Evolutionary conservation across 192 early-diverging fungal genomes (phyloP).

Genomic region (Diversispora eburnea): DNA sequence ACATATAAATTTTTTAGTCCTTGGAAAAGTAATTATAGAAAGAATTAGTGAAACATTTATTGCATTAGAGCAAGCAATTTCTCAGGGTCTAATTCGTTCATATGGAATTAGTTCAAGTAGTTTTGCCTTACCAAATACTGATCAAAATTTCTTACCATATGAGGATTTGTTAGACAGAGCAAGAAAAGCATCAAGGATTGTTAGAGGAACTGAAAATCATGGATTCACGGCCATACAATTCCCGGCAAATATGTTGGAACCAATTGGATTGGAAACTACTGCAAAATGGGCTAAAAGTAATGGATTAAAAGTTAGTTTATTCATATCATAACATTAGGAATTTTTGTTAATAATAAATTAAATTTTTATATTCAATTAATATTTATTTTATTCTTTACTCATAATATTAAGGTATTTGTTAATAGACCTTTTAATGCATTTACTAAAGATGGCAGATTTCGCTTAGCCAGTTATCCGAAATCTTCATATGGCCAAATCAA

Average conservation of each 20-base stretch:
- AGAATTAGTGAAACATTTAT: conserved; percentile 33
- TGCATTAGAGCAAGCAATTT: conserved; percentile 38
- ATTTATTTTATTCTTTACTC: not conserved
- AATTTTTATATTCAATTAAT: not conserved
- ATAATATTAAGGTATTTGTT: conserved; percentile 30
- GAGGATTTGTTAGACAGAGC: conserved; percentile 37
- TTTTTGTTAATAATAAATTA: not conserved
- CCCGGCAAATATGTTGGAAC: conserved; percentile 40
- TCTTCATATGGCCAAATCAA: conserved; percentile 27
- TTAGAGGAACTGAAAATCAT: conserved; percentile 31
- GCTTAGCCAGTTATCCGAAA: conserved; percentile 37
- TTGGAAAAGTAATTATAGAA: conserved; percentile 28
- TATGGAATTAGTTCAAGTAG: conserved; percentile 43
- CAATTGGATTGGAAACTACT: conserved; percentile 33
- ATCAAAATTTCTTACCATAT: conserved; percentile 40
- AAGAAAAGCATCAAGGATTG: conserved; percentile 27
- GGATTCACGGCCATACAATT: conserved; percentile 37
- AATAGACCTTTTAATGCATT: conserved; percentile 43
- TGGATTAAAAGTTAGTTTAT: conserved; percentile 26
- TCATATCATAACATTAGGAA: no score
- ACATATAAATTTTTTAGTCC: not conserved
- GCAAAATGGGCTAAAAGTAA: conserved; percentile 43
- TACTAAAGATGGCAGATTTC: conserved; percentile 29
- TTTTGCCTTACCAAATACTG: conserved; percentile 35
- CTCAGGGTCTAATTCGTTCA: conserved; percentile 34